A percentile compares a stretch with the other conserved stretches of the same genome.
These are phyloP conservation scores for Brassica cretica DNA, from an alignment of 345 rosid species.

Conservation along the genomic window DNA sequence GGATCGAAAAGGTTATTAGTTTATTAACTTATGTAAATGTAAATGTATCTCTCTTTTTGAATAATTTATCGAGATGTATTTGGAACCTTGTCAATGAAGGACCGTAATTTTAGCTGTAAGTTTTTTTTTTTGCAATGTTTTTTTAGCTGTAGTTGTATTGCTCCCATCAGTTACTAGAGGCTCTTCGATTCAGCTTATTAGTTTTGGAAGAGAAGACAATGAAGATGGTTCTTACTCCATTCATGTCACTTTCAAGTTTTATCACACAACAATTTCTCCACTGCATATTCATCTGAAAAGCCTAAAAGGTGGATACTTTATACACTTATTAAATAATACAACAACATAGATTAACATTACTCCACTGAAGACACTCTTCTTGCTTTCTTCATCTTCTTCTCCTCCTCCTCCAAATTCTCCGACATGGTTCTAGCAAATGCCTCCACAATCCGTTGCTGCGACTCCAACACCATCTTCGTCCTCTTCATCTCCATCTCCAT, in stretches of 20 bases:
- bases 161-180: conserved; percentile 8
- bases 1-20: background rate
- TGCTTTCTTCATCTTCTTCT: conserved; percentile 50
- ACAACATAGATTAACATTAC: conserved; percentile 27
- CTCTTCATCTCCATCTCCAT: conserved; percentile 95
- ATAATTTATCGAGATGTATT: background rate
- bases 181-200: background rate
- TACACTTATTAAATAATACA: background rate
- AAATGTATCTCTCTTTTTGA: background rate
- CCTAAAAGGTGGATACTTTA: background rate
- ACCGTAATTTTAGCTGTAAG: conserved; percentile 9
- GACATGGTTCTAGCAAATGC: conserved; percentile 66
- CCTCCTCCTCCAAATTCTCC: conserved; percentile 37
- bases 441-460: conserved; percentile 78
- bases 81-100: background rate
- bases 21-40: background rate
- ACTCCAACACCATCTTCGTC: conserved; percentile 80
- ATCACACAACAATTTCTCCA: background rate
- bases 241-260: background rate
- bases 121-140: too few species aligned
- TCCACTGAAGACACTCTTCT: conserved; percentile 7
- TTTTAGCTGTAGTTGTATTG: conserved; percentile 22
- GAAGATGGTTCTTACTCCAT: conserved; percentile 7
- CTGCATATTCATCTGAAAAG: background rate
- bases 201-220: background rate